These are phyloP conservation scores for Sordariomycetes sp. DNA, from an alignment of 2,329 filamentous ascomycete species.

Conservation along the genomic window DNA sequence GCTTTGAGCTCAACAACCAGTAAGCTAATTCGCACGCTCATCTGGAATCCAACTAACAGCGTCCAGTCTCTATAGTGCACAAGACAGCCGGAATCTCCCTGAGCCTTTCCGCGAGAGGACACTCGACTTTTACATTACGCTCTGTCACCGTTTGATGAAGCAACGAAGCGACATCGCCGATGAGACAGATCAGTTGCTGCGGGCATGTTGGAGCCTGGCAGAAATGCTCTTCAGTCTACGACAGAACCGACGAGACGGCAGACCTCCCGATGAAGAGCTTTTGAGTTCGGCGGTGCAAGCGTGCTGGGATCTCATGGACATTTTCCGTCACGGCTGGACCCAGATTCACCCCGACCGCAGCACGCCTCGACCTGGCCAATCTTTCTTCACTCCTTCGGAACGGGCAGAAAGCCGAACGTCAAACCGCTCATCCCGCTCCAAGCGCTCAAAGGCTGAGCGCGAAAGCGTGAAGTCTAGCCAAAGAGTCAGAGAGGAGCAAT, in stretches of 20 bases:
- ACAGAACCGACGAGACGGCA: slow-evolving; percentile 69
- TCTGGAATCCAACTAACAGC: slow-evolving; percentile 14
- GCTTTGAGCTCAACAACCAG: slow-evolving; percentile 94
- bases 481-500: background rate
- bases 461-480: slow-evolving; percentile 39
- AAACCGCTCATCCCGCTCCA: slow-evolving; percentile 34
- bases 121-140: slow-evolving; percentile 85
- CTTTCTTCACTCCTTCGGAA: slow-evolving; percentile 44
- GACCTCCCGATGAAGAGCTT: slow-evolving; percentile 69
- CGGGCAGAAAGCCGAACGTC: slow-evolving; percentile 32
- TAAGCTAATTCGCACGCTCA: slow-evolving; percentile 22
- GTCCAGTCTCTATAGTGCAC: slow-evolving; percentile 71
- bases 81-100: slow-evolving; percentile 68
- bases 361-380: slow-evolving; percentile 74
- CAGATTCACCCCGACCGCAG: slow-evolving; percentile 78
- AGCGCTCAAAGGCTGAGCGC: slow-evolving; percentile 35
- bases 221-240: slow-evolving; percentile 90
- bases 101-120: slow-evolving; percentile 84
- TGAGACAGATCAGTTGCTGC: slow-evolving; percentile 75
- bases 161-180: slow-evolving; percentile 69
- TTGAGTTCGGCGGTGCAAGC: slow-evolving; percentile 82
- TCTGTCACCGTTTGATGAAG: slow-evolving; percentile 96
- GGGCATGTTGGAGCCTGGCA: slow-evolving; percentile 81
- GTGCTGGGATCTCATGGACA: slow-evolving; percentile 89
- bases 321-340: slow-evolving; percentile 88